A percentile compares a stretch with the other conserved stretches of the same genome.
Evolutionary conservation across 805 yeast species (phyloP).

Genomic region (Yarrowia sp.): DNA sequence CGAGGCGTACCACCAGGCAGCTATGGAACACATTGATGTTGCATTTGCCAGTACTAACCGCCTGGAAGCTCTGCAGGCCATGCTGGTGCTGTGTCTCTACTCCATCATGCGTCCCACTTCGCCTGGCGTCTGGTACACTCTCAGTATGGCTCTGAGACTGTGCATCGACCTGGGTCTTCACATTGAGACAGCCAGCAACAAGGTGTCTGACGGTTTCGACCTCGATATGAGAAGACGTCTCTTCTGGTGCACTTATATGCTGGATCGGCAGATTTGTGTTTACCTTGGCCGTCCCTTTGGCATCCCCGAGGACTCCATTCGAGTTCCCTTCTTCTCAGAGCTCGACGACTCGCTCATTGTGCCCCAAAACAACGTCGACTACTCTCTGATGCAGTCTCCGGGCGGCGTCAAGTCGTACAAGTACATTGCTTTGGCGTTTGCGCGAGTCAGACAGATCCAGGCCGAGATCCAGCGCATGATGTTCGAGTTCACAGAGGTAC

Average conservation of each 20-base stretch:
- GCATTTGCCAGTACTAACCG: conserved; percentile 59
- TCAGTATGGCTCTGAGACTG: conserved; percentile 75
- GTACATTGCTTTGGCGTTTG: conserved; percentile 61
- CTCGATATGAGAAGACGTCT: conserved; percentile 70
- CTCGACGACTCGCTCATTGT: conserved; percentile 64
- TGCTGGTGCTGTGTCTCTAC: conserved; percentile 64
- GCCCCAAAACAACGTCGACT: conserved; percentile 12
- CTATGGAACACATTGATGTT: conserved; percentile 56
- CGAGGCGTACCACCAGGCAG: conserved; percentile 67
- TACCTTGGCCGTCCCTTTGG: conserved; percentile 87
- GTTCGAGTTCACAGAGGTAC: conserved; percentile 70
- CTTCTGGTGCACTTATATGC: conserved; percentile 86
- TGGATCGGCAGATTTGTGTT: conserved; percentile 83
- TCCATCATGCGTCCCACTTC: conserved; percentile 84
- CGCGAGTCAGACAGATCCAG: conserved; percentile 69
- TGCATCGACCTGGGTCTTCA: conserved; percentile 86
- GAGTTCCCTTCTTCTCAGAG: conserved; percentile 67
- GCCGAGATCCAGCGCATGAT: conserved; percentile 70
- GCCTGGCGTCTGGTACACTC: conserved; percentile 90
- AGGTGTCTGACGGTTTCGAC: neutral
- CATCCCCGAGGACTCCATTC: conserved; percentile 75
- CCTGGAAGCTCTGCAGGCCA: conserved; percentile 70
- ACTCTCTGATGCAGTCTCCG: conserved; percentile 2
- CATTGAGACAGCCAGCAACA: conserved; percentile 47
- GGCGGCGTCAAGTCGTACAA: conserved; percentile 57